Evolutionary conservation across 805 yeast species (phyloP), one percentile per base, ranked within the genome.

Genomic region (Wickerhamomyces sydowiorum): DNA sequence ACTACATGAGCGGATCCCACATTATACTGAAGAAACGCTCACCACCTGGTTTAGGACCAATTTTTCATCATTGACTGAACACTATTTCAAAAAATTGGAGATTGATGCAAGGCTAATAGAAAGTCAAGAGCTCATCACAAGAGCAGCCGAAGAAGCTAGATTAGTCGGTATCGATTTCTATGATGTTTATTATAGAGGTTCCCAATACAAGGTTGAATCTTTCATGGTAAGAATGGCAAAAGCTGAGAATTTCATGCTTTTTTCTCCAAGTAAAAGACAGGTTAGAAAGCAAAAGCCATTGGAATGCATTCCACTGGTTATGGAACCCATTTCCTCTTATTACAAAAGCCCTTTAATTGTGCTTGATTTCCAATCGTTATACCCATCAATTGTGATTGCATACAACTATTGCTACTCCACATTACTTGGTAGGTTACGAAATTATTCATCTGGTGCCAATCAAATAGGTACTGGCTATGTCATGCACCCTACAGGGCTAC

Each of bases 131-230:
- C 53, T 86, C 5, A 68, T 91, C 2, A 70, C 80, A 12, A 72
- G 81, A 50, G 86, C 84, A 18, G 76, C 83, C 13, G 98, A 90
- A 51, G 86, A 86, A 59, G 86, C 96, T 0, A 68, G 96, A 37
- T 60, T 93, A 25, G 73, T 89, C 19, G 99, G 99, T 0, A 78
- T 93, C 22, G 98, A 93, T 52, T 93, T 89, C 58, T 75, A 80
- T 56, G 87, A 97, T 3, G 87, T 89, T 8, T 78, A 85, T 45
- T 84, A 86, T 39, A 62, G 99, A 44, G 99, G 99, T 0, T 91
- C 98, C 0, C 99, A 93, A 56, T 93, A 72, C 58, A 90, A 87
- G 57, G 96, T 93, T 2, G 99, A 93, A 56, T 86, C 97, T 1
- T 72, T 90, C 30, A 63, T 93, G 49, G 62, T 78, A 3, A 64